Evolutionary conservation across 805 yeast genomes (phyloP), one percentile per base, ranked within the genome.

Genomic region (Starmerella powellii): DNA sequence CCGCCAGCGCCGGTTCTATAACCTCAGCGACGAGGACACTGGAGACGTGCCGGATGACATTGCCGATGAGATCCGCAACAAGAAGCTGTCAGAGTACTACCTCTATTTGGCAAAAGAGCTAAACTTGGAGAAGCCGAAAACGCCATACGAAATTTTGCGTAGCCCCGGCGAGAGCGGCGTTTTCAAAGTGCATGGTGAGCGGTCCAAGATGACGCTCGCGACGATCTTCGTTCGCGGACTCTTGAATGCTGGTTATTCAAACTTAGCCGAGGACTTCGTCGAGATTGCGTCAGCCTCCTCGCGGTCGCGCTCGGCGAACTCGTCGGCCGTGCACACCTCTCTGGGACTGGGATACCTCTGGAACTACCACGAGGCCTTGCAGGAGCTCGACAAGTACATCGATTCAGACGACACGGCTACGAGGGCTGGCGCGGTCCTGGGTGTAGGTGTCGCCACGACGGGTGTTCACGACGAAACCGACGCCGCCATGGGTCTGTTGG

Each of bases 401-500:
- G 87, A 87, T 57, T 79, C 94, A 3, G 72, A 78, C 15, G 79
- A 76, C 45, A 88, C 84, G 56, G 75, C 87, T 52, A 31, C 34
- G 17, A 85, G 85, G 64, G 95, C 97, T 6, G 99, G 99, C 63
- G 95, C 98, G 4, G 69, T 91, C 45, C 71, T 91, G 51, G 99
- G 97, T 61, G 84, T 85, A 62, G 98, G 97, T 61, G 72, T 91
- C 37, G 78, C 85, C 5, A 83, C 94, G 23, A 72, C 93, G 18
- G 93, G 94, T 63, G 88, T 91, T 42, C 95, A 84, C 63, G 95
- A 88, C 59, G 98, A 88, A 48, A 84, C 87, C 33, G 97, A 86
- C 50, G 88, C 96, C 1, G 88, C 96, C 6, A 69, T 84, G 47
- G 77, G 94, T 23, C 65, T 91, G 51, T 71, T 91, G 49, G 85